phyloP scores from a whole-genome alignment of 2,329 filamentous ascomycete genomes.

The Chaetomiaceae sp. region DNA sequence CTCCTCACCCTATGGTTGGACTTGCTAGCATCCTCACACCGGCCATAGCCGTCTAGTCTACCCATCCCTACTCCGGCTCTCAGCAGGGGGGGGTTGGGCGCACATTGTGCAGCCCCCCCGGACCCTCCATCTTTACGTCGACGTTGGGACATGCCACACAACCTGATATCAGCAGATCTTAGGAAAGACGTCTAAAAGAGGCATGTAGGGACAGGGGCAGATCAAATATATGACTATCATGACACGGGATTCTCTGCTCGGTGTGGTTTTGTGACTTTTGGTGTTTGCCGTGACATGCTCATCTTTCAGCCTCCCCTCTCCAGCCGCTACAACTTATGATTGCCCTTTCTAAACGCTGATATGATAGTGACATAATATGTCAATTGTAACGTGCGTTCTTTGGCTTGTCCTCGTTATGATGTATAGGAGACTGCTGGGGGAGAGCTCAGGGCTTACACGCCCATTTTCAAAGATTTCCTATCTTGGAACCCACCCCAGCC shows the following conservation, averaged over 20 bases:
- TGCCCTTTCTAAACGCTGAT: no score
- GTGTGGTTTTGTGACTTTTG: not conserved
- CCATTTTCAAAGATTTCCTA: not conserved
- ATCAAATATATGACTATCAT: conserved; percentile 25
- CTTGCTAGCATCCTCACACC: conserved; percentile 8
- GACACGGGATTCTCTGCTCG: not conserved
- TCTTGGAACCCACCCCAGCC: not conserved
- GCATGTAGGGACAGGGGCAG: conserved; percentile 20
- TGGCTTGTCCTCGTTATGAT: no score
- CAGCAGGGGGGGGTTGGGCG: conserved; percentile 5
- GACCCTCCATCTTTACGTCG: conserved; percentile 7
- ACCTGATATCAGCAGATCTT: conserved; percentile 18
- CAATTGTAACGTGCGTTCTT: no score
- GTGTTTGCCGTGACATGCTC: not conserved
- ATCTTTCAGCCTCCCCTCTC: not conserved
- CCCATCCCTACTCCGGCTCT: conserved; percentile 9
- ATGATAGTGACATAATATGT: no score
- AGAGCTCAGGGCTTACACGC: no score
- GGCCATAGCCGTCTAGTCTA: conserved; percentile 12
- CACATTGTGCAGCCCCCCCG: conserved; percentile 2
- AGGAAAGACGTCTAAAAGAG: conserved; percentile 18
- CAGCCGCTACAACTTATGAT: no score
- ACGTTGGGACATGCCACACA: no score
- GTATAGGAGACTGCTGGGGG: no score
- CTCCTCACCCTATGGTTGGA: conserved; percentile 7